Evolutionary conservation across 768 basidiomycete genomes (phyloP).

Genomic region (Xerocomus spinulosus): DNA sequence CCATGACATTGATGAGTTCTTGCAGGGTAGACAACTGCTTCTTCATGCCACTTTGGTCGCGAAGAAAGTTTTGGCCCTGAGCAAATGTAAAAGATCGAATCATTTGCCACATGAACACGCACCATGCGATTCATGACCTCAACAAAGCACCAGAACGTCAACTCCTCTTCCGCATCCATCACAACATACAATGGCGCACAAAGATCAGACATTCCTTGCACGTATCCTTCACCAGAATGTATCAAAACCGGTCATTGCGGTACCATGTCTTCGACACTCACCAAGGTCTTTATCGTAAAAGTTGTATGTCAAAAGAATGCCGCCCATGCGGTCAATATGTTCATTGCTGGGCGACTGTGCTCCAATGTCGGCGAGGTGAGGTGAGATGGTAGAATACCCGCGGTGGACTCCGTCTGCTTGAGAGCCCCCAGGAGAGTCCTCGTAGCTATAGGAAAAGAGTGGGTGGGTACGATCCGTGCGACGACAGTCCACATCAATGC

Average conservation of each 20-base stretch:
- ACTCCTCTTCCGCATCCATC: slow-evolving; percentile 80
- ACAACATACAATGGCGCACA: slow-evolving; percentile 92
- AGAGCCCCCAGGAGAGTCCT: slow-evolving; percentile 37
- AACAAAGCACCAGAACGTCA: slow-evolving; percentile 97
- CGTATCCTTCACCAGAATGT: slow-evolving; percentile 62
- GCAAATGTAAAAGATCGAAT: slow-evolving; percentile 5
- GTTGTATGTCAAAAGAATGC: slow-evolving; percentile 86
- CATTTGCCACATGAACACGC: slow-evolving; percentile 22
- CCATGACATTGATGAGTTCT: slow-evolving; percentile 88
- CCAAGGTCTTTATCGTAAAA: slow-evolving; percentile 86
- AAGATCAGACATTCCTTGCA: slow-evolving; percentile 98
- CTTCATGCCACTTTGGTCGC: slow-evolving; percentile 98
- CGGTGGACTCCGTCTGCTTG: slow-evolving; percentile 51
- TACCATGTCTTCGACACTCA: slow-evolving; percentile 34
- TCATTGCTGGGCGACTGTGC: slow-evolving; percentile 87
- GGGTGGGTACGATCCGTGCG: slow-evolving; percentile 94
- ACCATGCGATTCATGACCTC: slow-evolving; percentile 96
- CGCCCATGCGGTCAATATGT: slow-evolving; percentile 84
- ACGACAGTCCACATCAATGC: slow-evolving; percentile 95
- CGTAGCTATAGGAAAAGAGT: slow-evolving; percentile 59
- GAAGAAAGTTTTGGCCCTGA: slow-evolving; percentile 90
- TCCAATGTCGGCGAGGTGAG: slow-evolving; percentile 66
- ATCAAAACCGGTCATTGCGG: slow-evolving; percentile 11
- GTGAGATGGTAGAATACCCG: slow-evolving; percentile 70
- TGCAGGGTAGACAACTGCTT: slow-evolving; percentile 86